Conservation (phyloP, 2,329 filamentous ascomycete species). For the Penicillium sp. region DNA sequence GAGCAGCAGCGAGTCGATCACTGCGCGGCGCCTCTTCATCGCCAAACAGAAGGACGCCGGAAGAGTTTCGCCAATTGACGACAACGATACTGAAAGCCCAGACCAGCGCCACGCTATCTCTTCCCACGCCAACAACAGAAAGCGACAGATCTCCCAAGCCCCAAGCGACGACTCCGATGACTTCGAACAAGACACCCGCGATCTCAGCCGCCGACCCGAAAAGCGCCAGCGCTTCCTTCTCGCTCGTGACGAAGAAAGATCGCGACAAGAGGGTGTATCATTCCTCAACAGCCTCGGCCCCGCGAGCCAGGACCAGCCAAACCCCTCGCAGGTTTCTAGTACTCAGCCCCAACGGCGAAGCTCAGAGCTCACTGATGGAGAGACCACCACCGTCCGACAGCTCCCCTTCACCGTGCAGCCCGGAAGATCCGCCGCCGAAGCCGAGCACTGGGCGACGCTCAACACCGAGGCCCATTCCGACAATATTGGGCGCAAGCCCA, state of each 20-base stretch:
- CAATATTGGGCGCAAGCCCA: not conserved
- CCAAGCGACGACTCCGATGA: slow-evolving; percentile 34
- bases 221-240: slow-evolving; percentile 10
- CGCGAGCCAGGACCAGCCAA: not conserved
- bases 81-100: slow-evolving; percentile 23
- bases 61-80: slow-evolving; percentile 38
- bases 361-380: not conserved
- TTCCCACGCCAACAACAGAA: slow-evolving; percentile 14
- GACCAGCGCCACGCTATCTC: slow-evolving; percentile 13
- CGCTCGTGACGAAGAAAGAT: not conserved
- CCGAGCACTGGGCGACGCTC: not conserved
- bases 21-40: slow-evolving; percentile 30
- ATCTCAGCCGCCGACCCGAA: slow-evolving; percentile 27
- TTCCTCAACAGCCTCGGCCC: not conserved
- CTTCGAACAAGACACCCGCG: slow-evolving; percentile 45
- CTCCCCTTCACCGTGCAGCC: not conserved
- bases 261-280: slow-evolving; percentile 10
- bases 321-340: too few species aligned
- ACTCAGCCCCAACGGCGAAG: too few species aligned
- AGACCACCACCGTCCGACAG: not conserved
- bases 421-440: not conserved
- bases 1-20: not conserved
- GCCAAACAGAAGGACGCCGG: slow-evolving; percentile 37
- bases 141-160: slow-evolving; percentile 13
- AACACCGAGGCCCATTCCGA: not conserved